Evolutionary conservation across 495 filamentous ascomycete genomes (phyloP), one percentile per base, ranked within the genome.

Genomic region (Penicillium coprophilum): DNA sequence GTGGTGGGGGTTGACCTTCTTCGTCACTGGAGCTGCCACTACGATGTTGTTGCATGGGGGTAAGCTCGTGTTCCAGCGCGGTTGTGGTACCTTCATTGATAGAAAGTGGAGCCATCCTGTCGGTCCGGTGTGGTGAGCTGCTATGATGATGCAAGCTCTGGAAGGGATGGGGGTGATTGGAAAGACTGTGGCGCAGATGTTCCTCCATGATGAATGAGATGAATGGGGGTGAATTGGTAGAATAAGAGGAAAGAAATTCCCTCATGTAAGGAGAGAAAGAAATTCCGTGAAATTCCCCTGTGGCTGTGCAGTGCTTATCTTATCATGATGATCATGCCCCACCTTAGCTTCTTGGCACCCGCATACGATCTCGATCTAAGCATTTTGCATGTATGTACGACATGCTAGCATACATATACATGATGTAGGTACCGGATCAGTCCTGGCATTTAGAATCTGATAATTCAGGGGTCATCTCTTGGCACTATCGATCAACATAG

Each of bases 1-100:
- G 77, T 43, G 77, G 82, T n/a, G 76, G 76, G 36, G 75, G 73
- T 60, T 86, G 82, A 53, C 82, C 80, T 74, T 95, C 91, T 50
- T 89, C 76, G 61, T 92, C 88, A 23, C 57, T 62, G 58, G 71
- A 59, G 15, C 59, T 62, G 50, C 70, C 74, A 52, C 57, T 61
- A 15, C 69, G 67, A 50, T 70, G 67, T 20, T 60, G 56, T 11
- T 56, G 61, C 50, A 36, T 50, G 38, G 45, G 54, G 34, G 13
- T 59, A 10, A 46, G 44, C 23, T 63, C 62, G 19, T 64, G 63
- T 27, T 77, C 73, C 13, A 75, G 55, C 23, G 69, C 74, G 32
- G 72, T 77, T 24, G 68, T 70, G 27, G 71, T 74, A 32, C 58
- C 71, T 53, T 69, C 70, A 46, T 70, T 66, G 49, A 56, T 51